Evolutionary conservation across 768 basidiomycete species (phyloP), one percentile per base, ranked within the genome.

Genomic region (Hygrophorus pudorinus): DNA sequence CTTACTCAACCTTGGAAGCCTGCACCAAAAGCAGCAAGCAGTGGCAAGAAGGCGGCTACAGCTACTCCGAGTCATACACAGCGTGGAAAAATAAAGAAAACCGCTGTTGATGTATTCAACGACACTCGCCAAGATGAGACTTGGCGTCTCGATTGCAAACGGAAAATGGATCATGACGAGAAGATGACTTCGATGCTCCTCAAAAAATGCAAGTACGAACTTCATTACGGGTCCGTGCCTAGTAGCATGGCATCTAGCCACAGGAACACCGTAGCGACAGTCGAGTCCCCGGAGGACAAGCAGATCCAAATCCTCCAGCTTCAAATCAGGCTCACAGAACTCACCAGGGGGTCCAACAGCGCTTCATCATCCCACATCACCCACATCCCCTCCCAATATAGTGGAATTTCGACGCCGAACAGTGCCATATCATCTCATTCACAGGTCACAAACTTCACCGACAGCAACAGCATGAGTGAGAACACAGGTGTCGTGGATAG

Each of bases 201-300:
- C 38, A 40, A 40, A 28, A 40, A 24, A n/a, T 8, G 18, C 38
- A 40, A 40, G 38, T 28, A 21, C n/a, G 38, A 40, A 40, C 38
- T 40, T n/a, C 17, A 9, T 10, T 36, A 36, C n/a, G 8, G 2
- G 5, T 24, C 24, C 7, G 24, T 24, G 24, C 24, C 24, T 24
- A 16, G n/a, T n/a, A n/a, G 14, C n/a, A 2, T 7, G 8, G n/a
- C n/a, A 14, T 14, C 14, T 14, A 36, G 8, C 35, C 35, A 14
- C 8, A 14, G 2, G 35, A 36, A 8, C 20, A 34, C 33, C 13
- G 9, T 20, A 8, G 20, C n/a, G 2, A 14, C 24, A 24, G 7
- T 7, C 14, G n/a, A 36, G 14, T 14, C 35, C 35, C 8, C 14
- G 3, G n/a, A 36, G 20, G 35, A 36, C 35, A 14, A 36, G 35